Conservation (phyloP, 257 asterid genomes). For the Solanum clarkiae region DNA sequence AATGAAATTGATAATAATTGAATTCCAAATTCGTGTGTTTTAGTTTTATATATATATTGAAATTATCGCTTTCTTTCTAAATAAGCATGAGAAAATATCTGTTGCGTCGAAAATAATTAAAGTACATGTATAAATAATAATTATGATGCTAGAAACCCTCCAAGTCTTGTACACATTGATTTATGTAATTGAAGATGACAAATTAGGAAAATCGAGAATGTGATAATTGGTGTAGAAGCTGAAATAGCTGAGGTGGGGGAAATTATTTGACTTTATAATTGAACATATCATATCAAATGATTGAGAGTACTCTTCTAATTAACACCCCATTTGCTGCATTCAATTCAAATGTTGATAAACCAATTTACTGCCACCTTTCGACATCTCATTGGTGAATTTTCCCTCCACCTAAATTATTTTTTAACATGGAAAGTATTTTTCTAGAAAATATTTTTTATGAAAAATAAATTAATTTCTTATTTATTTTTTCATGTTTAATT, state of each 20-base stretch:
- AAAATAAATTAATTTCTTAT: too few relatives aligned
- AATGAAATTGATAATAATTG: neutral
- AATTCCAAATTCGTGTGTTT: neutral
- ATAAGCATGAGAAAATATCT: neutral
- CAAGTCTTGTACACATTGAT: neutral
- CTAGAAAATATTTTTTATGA: too few relatives aligned
- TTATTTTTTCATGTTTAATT: too few relatives aligned
- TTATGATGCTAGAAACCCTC: neutral
- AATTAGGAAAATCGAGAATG: neutral
- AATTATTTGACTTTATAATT: neutral
- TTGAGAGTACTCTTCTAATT: neutral
- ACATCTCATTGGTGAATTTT: neutral
- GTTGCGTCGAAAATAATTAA: neutral
- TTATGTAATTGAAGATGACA: neutral
- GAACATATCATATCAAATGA: neutral
- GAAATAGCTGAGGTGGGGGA: neutral
- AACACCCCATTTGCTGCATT: neutral
- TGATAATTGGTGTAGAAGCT: neutral
- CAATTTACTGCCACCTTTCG: neutral
- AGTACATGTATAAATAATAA: too few relatives aligned
- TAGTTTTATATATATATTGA: neutral
- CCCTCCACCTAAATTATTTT: neutral
- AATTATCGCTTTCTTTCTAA: neutral
- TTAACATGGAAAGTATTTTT: too few relatives aligned
- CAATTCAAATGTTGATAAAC: neutral